Percentiles rank a stretch among this genome's conserved stretches.
These are phyloP conservation scores for Microascus cirrosus DNA, from an alignment of 2,329 filamentous ascomycete genomes.

Conservation along the genomic window DNA sequence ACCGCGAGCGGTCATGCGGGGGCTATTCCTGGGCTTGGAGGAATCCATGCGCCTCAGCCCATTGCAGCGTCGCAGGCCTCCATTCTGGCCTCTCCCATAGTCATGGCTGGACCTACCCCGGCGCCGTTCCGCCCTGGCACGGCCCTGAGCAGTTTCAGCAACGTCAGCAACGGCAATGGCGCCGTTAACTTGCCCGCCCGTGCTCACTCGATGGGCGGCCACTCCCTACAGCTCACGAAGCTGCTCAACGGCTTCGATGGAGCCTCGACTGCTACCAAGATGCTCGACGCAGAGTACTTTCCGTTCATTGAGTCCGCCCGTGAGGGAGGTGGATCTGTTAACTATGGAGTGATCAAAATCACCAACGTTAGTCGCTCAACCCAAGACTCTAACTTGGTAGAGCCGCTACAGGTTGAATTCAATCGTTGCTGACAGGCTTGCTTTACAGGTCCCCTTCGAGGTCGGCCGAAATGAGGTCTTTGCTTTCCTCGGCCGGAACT, in stretches of 20 bases:
- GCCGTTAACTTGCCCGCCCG: not conserved
- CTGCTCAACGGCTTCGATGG: slow-evolving; percentile 21
- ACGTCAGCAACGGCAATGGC: not conserved
- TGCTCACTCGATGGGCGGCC: not conserved
- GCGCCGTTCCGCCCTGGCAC: not conserved
- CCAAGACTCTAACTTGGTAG: too few relatives aligned
- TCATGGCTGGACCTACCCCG: not conserved
- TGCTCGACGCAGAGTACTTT: slow-evolving; percentile 27
- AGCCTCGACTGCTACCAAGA: slow-evolving; percentile 19
- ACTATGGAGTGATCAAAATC: slow-evolving; percentile 35
- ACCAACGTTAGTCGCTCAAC: slow-evolving; percentile 30
- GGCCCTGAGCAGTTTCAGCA: not conserved
- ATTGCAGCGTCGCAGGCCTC: not conserved
- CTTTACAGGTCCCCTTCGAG: slow-evolving; percentile 28
- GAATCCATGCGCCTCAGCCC: not conserved
- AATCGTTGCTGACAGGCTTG: not conserved
- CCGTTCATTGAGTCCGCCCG: slow-evolving; percentile 32
- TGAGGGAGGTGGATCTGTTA: slow-evolving; percentile 13
- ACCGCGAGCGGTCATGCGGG: not conserved
- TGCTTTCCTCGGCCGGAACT: slow-evolving; percentile 47
- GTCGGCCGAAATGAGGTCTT: slow-evolving; percentile 42
- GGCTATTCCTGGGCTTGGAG: not conserved
- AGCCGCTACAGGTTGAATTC: too few relatives aligned
- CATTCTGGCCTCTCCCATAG: not conserved
- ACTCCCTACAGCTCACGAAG: slow-evolving; percentile 16